Conservation (phyloP, 2,329 filamentous ascomycete genomes). For the Aspergillus spinulosporus region DNA sequence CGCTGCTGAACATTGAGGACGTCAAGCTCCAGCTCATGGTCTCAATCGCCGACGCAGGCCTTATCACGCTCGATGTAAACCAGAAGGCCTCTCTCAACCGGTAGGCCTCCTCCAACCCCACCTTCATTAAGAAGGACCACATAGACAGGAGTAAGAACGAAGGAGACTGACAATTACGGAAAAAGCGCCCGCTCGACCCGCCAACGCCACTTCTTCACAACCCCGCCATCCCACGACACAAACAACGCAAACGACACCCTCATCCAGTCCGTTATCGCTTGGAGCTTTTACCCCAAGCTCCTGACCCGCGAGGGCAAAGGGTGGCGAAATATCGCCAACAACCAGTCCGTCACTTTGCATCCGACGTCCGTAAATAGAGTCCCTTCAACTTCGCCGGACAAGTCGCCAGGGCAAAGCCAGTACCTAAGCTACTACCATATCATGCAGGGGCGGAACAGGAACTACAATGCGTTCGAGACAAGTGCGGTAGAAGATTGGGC, state of each 20-base stretch:
- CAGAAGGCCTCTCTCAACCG: slow-evolving; percentile 70
- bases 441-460: slow-evolving; percentile 81
- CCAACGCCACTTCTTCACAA: slow-evolving; percentile 75
- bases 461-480: slow-evolving; percentile 86
- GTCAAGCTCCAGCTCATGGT: slow-evolving; percentile 88
- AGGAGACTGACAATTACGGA: neutral
- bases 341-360: slow-evolving; percentile 83
- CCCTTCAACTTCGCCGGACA: slow-evolving; percentile 8
- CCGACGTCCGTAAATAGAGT: slow-evolving; percentile 86
- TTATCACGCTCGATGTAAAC: slow-evolving; percentile 71
- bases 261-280: slow-evolving; percentile 79
- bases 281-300: slow-evolving; percentile 94
- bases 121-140: too few relatives aligned
- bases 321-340: slow-evolving; percentile 88
- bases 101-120: slow-evolving; percentile 33
- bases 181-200: slow-evolving; percentile 61
- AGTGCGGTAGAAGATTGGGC: slow-evolving; percentile 78
- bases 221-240: slow-evolving; percentile 71
- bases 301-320: slow-evolving; percentile 81
- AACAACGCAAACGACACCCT: slow-evolving; percentile 80
- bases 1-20: slow-evolving; percentile 88
- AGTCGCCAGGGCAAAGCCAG: slow-evolving; percentile 57
- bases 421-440: slow-evolving; percentile 97
- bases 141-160: too few relatives aligned
- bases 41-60: slow-evolving; percentile 80